Evolutionary conservation across 257 asterid species (phyloP), one percentile per base, ranked within the genome.

Genomic region (Cruciata laevipes): DNA sequence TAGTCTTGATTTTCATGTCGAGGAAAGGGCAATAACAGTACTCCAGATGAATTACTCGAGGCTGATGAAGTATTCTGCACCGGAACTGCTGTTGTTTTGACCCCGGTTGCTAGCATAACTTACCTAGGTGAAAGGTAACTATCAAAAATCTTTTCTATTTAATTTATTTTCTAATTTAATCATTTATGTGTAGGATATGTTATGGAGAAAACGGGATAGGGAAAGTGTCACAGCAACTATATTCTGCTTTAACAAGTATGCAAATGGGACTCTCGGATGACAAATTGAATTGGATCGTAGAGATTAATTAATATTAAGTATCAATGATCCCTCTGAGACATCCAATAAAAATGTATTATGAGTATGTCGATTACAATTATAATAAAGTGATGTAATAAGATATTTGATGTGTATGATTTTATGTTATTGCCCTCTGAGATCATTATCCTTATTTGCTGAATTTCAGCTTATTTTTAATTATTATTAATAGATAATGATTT

Each of bases 61-160:
- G 99, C 97, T 33, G 99, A 90, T 76, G 97, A 94, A 79, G 96
- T 94, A 47, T 94, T 94, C 71, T 94, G 99, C 76, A 90, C 96
- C 0, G 96, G 96, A 76, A 94, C 97, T 7, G 97, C 99, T 3
- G 96, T 90, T 24, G 99, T 90, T 65, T 79, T 90, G 47, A 84
- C 96, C 23, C 99, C 99, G 44, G 99, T 94, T 10, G 97, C 96
- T 70, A 90, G 96, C 83, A 75, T 93, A 52, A 90, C 99, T 24
- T 82, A 88, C 75, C 83, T 64, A 20, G 81, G 82, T 66, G 79
- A 82, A 83, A 84, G 95, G 99, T 89, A 74, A 69, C 40, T 49
- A 33, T 20, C 3, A 55, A 20, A 8, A 4, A 27, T 27, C 30
- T 27, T n/a, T n/a, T n/a, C n/a, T n/a, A 2, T 27, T 27, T 27